Conservation (phyloP, 2,329 filamentous ascomycete genomes). For the Didymella segeticola region DNA sequence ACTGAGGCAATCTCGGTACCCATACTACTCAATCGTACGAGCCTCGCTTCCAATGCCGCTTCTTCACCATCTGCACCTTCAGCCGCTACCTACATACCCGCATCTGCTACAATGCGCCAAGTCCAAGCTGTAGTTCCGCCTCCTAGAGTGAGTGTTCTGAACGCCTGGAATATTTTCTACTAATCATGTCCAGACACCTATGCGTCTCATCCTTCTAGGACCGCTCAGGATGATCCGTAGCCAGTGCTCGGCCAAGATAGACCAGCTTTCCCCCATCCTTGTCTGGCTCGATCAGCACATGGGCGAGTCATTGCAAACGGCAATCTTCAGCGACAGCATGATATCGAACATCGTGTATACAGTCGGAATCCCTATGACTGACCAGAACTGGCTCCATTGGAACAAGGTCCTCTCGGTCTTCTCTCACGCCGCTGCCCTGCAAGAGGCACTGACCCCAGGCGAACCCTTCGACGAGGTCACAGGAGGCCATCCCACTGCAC, state of each 20-base stretch:
- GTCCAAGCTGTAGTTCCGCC: not conserved
- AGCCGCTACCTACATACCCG: not conserved
- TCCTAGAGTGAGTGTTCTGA: not conserved
- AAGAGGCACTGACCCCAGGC: conserved; percentile 14
- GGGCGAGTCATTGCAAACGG: conserved; percentile 8
- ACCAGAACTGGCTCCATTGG: conserved; percentile 19
- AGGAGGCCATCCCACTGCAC: not conserved
- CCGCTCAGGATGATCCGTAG: conserved; percentile 17
- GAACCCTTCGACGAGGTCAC: conserved; percentile 18
- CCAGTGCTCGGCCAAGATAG: not conserved
- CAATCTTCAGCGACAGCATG: conserved; percentile 12
- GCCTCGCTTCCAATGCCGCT: not conserved
- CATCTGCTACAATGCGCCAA: no score
- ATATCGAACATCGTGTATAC: conserved; percentile 20
- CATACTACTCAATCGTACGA: no score
- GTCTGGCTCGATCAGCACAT: conserved; percentile 20
- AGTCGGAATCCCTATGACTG: conserved; percentile 21
- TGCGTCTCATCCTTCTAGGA: conserved; percentile 17
- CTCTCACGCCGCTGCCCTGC: conserved; percentile 10
- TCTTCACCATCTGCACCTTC: not conserved
- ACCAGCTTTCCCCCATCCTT: not conserved
- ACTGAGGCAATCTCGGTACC: no score
- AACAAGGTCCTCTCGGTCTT: conserved; percentile 17
- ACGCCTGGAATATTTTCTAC: no score
- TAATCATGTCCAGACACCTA: not conserved